Evolutionary conservation across 139 green algal genomes (phyloP).

Genomic region (Haematococcus lacustris): DNA sequence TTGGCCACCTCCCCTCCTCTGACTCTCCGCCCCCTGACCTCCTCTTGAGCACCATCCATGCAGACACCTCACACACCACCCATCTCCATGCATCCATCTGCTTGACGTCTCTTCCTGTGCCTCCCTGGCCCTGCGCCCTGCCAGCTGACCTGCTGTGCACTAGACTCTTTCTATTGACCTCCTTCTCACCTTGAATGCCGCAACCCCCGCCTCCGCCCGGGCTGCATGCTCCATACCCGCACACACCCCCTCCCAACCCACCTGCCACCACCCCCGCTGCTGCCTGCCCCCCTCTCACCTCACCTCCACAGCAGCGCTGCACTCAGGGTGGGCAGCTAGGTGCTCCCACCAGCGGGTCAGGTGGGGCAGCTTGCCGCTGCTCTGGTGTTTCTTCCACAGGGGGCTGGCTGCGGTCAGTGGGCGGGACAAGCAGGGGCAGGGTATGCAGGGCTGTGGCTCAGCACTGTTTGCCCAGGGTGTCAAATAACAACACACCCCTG

Average conservation of each 20-base stretch:
- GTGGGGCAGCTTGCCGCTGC: constrained; percentile 48
- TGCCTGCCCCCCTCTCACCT: neutral
- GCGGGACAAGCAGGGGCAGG: neutral
- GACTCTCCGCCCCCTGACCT: too few relatives aligned
- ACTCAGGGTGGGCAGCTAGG: constrained; percentile 30
- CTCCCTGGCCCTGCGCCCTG: too few relatives aligned
- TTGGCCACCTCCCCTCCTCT: too few relatives aligned
- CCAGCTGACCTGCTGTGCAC: too few relatives aligned
- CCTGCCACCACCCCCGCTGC: too few relatives aligned
- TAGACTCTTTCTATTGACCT: neutral
- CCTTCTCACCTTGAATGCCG: neutral
- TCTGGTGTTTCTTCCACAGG: constrained; percentile 63
- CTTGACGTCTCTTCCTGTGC: too few relatives aligned
- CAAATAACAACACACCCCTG: too few relatives aligned
- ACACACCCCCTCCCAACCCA: too few relatives aligned
- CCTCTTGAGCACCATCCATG: too few relatives aligned
- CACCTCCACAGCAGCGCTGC: constrained; percentile 31
- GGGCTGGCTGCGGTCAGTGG: constrained; percentile 28
- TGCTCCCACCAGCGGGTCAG: constrained; percentile 76
- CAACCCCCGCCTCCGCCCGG: neutral
- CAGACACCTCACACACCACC: too few relatives aligned
- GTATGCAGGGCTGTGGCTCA: neutral
- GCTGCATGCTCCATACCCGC: neutral
- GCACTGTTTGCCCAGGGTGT: too few relatives aligned
- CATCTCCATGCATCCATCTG: too few relatives aligned